Evolutionary conservation across 768 basidiomycete species (phyloP).

Genomic region (Leccinellum albellum): DNA sequence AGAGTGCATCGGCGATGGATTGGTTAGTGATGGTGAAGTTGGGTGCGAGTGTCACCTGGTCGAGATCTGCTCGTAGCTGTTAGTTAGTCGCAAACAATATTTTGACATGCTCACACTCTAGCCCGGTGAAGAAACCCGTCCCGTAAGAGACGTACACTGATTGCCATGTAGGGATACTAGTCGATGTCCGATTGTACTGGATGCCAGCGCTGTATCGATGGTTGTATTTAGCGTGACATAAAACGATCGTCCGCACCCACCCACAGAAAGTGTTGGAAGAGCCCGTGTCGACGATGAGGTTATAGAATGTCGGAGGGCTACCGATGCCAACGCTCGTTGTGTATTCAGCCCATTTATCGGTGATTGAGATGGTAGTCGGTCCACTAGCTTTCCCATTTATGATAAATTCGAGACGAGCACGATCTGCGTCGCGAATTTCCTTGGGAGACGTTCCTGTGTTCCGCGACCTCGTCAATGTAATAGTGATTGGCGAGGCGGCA

Average conservation of each 20-base stretch:
- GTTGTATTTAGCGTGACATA: not conserved
- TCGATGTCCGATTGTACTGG: conserved; percentile 19
- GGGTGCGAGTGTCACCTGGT: conserved; percentile 24
- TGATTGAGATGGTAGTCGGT: conserved; percentile 9
- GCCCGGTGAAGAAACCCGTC: conserved; percentile 25
- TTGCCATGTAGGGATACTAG: conserved; percentile 25
- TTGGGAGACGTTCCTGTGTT: conserved; percentile 4
- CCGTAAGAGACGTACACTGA: conserved; percentile 14
- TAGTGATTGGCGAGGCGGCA: conserved; percentile 1
- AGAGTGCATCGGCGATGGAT: conserved; percentile 26
- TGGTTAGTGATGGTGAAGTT: conserved; percentile 26
- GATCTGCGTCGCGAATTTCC: conserved; percentile 13
- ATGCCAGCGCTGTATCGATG: conserved; percentile 15
- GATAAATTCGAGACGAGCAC: conserved; percentile 11
- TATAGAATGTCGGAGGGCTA: conserved; percentile 24
- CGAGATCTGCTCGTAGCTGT: conserved; percentile 13
- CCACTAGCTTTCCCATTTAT: not conserved
- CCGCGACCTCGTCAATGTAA: conserved; percentile 9
- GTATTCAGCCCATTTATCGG: conserved; percentile 14
- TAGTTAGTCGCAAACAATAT: not conserved
- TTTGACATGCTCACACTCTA: conserved; percentile 27
- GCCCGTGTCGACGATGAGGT: conserved; percentile 32
- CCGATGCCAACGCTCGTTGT: conserved; percentile 25
- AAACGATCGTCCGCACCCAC: not conserved
- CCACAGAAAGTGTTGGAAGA: conserved; percentile 31